Percentiles rank a stretch among this genome's conserved stretches.
Conservation (phyloP, 2,329 filamentous ascomycete species). For the Aulographum hederae region DNA sequence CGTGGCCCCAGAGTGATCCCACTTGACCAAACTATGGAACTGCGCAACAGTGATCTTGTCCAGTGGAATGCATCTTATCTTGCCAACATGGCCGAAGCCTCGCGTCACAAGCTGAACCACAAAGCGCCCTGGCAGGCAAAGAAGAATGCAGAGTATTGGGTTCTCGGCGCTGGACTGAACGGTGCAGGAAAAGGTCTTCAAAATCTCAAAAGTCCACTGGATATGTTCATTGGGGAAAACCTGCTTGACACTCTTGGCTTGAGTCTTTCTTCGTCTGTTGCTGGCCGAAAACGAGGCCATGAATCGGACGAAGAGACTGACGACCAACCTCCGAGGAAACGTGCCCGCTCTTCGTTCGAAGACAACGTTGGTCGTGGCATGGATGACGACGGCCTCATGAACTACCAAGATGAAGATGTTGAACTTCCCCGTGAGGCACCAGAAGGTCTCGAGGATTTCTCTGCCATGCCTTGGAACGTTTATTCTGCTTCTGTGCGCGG, state of each 20-base stretch:
- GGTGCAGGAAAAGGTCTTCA: conserved; percentile 30
- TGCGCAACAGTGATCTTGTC: conserved; percentile 37
- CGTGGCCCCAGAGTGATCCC: no score
- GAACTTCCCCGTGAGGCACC: conserved; percentile 55
- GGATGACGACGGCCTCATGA: conserved; percentile 8
- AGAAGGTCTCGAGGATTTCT: conserved; percentile 47
- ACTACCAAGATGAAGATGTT: conserved; percentile 23
- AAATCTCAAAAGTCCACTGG: conserved; percentile 29
- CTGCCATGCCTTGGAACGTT: conserved; percentile 52
- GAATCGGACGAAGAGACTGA: conserved; percentile 16
- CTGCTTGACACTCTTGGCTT: no score
- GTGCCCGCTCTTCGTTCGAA: conserved; percentile 13
- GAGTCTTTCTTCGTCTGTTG: conserved; percentile 15
- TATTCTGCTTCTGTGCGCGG: conserved; percentile 33
- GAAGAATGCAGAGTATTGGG: conserved; percentile 43
- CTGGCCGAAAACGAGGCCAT: conserved; percentile 14
- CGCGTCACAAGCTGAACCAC: conserved; percentile 22
- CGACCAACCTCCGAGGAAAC: conserved; percentile 13
- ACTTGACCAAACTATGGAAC: conserved; percentile 29
- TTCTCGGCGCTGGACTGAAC: conserved; percentile 38
- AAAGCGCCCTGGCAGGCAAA: conserved; percentile 31
- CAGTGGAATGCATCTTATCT: conserved; percentile 41
- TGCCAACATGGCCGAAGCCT: conserved; percentile 35
- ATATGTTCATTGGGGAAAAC: conserved; percentile 37
- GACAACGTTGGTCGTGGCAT: conserved; percentile 14